phyloP scores from a whole-genome alignment of 2,329 filamentous ascomycete species.

The Verticillium longisporum region DNA sequence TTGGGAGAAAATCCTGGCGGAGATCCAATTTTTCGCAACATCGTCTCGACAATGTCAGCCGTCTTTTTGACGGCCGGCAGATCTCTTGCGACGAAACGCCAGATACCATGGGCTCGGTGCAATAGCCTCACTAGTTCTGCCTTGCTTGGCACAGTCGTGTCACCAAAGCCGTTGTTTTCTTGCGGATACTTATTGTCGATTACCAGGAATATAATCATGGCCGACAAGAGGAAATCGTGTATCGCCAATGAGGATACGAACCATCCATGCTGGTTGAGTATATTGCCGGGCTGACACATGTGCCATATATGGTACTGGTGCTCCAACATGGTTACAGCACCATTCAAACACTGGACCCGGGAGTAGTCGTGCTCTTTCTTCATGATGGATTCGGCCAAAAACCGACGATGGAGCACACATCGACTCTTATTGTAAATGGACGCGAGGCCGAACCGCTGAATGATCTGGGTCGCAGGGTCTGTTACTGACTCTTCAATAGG shows the following conservation, averaged over 20 bases:
- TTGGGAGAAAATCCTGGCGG: conserved; percentile 15
- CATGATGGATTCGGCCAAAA: conserved; percentile 35
- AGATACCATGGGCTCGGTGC: conserved; percentile 34
- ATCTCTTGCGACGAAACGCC: conserved; percentile 30
- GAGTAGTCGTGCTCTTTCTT: conserved; percentile 44
- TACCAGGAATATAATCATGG: conserved; percentile 52
- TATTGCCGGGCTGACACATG: conserved; percentile 44
- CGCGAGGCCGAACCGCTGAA: conserved; percentile 47
- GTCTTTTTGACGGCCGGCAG: conserved; percentile 37
- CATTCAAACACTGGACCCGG: conserved; percentile 40
- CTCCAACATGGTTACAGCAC: conserved; percentile 38
- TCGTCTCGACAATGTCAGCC: conserved; percentile 34
- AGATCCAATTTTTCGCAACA: conserved; percentile 34
- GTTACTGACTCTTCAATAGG: conserved; percentile 41
- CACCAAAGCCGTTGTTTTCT: background rate
- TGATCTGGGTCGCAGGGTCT: conserved; percentile 37
- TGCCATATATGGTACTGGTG: conserved; percentile 41
- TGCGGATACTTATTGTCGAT: conserved; percentile 29
- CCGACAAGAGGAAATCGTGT: conserved; percentile 56
- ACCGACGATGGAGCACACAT: conserved; percentile 49
- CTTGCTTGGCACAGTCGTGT: conserved; percentile 23
- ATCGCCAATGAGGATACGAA: conserved; percentile 50
- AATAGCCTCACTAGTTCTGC: conserved; percentile 32
- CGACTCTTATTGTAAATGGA: conserved; percentile 48
- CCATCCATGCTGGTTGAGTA: conserved; percentile 46